Evolutionary conservation across 495 filamentous ascomycete species (phyloP).

Genomic region (Penicillium tannophilum): DNA sequence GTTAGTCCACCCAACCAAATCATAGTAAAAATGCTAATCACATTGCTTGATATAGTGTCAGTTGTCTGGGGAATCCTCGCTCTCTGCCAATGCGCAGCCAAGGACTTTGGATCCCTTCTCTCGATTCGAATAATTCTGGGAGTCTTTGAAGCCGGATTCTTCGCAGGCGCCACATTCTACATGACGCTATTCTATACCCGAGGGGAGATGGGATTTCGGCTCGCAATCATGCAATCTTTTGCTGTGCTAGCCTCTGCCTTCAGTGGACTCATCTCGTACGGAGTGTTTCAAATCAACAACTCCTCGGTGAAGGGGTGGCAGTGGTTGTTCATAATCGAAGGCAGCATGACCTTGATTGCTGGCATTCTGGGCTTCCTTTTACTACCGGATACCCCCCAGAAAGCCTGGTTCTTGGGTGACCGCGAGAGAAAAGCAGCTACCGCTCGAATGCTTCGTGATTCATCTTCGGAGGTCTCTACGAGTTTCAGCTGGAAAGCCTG

Average conservation of each 20-base stretch:
- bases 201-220: slow-evolving; percentile 66
- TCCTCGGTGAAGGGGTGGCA: slow-evolving; percentile 59
- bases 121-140: slow-evolving; percentile 41
- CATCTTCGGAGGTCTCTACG: slow-evolving; percentile 30
- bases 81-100: slow-evolving; percentile 44
- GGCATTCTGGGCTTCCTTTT: slow-evolving; percentile 63
- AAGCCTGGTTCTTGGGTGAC: slow-evolving; percentile 60
- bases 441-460: slow-evolving; percentile 32
- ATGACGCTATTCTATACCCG: slow-evolving; percentile 56
- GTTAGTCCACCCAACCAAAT: slow-evolving; percentile 32
- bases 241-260: slow-evolving; percentile 67
- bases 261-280: slow-evolving; percentile 67
- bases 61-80: slow-evolving; percentile 48
- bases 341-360: slow-evolving; percentile 59
- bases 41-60: slow-evolving; percentile 51
- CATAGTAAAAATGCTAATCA: neutral
- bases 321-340: slow-evolving; percentile 76
- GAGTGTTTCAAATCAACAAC: slow-evolving; percentile 66
- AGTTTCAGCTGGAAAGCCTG: slow-evolving; percentile 29
- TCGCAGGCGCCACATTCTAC: slow-evolving; percentile 62
- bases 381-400: slow-evolving; percentile 59
- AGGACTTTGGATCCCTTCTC: slow-evolving; percentile 58
- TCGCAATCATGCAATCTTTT: slow-evolving; percentile 73
- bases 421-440: slow-evolving; percentile 49
- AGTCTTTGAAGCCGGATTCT: slow-evolving; percentile 69